Evolutionary conservation across 1,284 basidiomycete genomes (phyloP), one percentile per base, ranked within the genome.

Genomic region (Papiliotrema laurentii): DNA sequence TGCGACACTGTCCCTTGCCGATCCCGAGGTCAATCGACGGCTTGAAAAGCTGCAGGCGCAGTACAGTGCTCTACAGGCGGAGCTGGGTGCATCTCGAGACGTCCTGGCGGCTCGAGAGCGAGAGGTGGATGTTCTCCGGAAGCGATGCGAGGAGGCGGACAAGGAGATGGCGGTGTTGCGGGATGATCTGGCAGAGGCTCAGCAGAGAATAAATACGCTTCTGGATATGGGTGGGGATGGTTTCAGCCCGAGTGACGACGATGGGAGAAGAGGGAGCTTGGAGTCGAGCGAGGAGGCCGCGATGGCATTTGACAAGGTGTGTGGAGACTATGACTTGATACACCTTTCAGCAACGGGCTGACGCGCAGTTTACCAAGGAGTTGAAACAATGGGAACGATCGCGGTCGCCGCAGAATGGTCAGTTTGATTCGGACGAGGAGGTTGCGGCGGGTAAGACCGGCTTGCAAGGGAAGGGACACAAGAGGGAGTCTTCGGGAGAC

Each of bases 51-150:
- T 94, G 21, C 82, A 82, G 42, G 74, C 79, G 43, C 87, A 88
- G 50, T 80, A 91, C 41, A 83, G 85, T 41, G 77, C 79, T 18
- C 77, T 91, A 41, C 84, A 84, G 52, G 87, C 88, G 57, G 85
- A 81, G 61, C 77, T 93, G 43, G 75, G 85, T 81, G 56, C 87
- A 83, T 69, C 84, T 80, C 54, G 86, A 84, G 72, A 86, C 83
- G 35, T 88, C 84, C 61, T 87, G 83, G 64, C 83, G 81, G 55
- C 81, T 81, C 52, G 81, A 16, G 69, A 81, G 50, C 83, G 86
- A 53, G 89, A 94, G 51, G 80, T 90, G 40, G 86, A 91, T 51
- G 81, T 73, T 0, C 56, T 72, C 28, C 60, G 73, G 3, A 65
- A 65, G 52, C 61, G 68, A 37, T 47, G 66, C 30, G 63, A 69